Conservation (phyloP, 2,329 filamentous ascomycete genomes). For the Bretziella fagacearum region DNA sequence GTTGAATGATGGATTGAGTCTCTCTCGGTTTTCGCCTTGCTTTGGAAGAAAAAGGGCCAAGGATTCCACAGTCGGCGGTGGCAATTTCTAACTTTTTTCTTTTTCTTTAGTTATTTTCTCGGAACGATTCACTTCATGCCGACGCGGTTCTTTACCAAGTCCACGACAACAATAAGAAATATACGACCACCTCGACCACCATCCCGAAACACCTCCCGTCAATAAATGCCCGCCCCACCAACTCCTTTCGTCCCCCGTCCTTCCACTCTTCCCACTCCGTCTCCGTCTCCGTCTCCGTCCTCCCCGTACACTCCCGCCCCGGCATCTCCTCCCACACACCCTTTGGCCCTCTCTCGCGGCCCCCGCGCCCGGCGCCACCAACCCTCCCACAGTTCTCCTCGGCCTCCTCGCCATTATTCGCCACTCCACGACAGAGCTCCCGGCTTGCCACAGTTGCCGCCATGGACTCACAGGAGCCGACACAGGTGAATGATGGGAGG, state of each 20-base stretch:
- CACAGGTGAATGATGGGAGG: conserved; percentile 38
- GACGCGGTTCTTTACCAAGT: neutral
- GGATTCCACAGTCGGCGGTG: too few species aligned
- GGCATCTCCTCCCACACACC: neutral
- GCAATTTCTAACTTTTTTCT: too few species aligned
- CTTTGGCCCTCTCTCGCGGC: neutral
- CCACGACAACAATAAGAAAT: neutral
- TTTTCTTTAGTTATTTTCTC: too few species aligned
- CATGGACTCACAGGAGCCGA: conserved; percentile 24
- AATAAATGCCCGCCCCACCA: neutral
- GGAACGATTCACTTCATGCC: too few species aligned
- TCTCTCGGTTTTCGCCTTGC: too few species aligned
- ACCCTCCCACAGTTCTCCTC: neutral
- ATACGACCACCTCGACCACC: neutral
- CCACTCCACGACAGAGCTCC: neutral
- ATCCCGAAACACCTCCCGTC: conserved; percentile 2
- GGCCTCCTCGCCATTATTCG: neutral
- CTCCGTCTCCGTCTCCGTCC: neutral
- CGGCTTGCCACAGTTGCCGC: neutral
- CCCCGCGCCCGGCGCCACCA: neutral
- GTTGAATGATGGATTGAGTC: too few species aligned
- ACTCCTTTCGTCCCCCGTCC: neutral
- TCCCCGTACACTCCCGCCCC: neutral
- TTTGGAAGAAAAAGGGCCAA: too few species aligned
- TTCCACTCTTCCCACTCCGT: neutral